A percentile compares a stretch with the other conserved stretches of the same genome.
phyloP scores from a whole-genome alignment of 1,139 yeast species.

The Hemisphaericaspora xylanilytica region DNA sequence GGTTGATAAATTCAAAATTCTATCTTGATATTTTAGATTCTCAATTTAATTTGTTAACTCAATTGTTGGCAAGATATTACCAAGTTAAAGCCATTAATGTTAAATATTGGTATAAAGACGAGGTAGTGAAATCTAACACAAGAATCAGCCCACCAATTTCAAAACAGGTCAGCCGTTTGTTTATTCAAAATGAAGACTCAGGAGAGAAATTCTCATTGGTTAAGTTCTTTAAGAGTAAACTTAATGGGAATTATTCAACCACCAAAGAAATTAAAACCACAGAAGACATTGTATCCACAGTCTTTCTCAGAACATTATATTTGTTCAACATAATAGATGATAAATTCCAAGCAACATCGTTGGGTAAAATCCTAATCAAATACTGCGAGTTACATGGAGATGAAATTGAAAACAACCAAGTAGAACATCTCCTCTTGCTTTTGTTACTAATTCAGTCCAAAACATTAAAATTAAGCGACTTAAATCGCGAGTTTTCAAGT shows the following conservation, averaged over 20 bases:
- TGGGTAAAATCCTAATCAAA: conserved; percentile 55
- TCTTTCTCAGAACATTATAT: conserved; percentile 56
- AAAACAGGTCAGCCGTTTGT: conserved; percentile 32
- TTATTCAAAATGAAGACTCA: conserved; percentile 25
- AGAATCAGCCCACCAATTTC: conserved; percentile 46
- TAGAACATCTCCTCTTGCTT: conserved; percentile 42
- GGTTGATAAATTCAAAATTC: conserved; percentile 46
- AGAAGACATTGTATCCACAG: conserved; percentile 60
- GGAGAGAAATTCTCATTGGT: conserved; percentile 32
- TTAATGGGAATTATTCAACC: conserved; percentile 17
- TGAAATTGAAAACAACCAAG: conserved; percentile 14
- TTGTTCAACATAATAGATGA: conserved; percentile 55
- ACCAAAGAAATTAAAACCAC: conserved; percentile 31
- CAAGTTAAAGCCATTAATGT: conserved; percentile 69
- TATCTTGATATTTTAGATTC: conserved; percentile 54
- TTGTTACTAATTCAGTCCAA: conserved; percentile 41
- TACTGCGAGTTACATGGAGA: conserved; percentile 22
- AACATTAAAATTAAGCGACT: conserved; percentile 28
- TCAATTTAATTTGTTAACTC: conserved; percentile 67
- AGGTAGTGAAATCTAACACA: conserved; percentile 47
- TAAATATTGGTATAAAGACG: conserved; percentile 59
- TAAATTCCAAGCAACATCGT: conserved; percentile 42
- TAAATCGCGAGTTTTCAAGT: conserved; percentile 31
- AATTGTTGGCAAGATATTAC: conserved; percentile 77
- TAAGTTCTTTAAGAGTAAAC: conserved; percentile 30